Evolutionary conservation across 2,329 filamentous ascomycete genomes (phyloP), one percentile per base, ranked within the genome.

Genomic region (Arthrobotrys conoides): DNA sequence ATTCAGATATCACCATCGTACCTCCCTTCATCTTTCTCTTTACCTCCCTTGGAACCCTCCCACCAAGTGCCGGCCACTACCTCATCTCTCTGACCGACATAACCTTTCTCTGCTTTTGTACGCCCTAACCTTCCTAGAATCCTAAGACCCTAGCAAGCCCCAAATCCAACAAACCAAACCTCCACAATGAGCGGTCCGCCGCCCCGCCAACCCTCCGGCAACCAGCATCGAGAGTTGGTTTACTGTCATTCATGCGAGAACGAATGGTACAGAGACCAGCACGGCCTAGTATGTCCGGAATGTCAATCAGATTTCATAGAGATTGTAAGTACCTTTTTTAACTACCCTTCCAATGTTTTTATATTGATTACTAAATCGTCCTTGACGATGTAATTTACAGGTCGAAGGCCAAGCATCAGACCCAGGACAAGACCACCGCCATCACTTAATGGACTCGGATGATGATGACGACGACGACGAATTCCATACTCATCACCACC

Each of bases 221-320:
- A 63, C 8, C 57, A 53, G 27, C 66, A 85, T 79, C 87, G 89
- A 80, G 92, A 97, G 83, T 89, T 95, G 80, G 91, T 97, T 69
- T 96, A 89, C 84, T 99, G 96, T 85, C 93, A 98, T 85, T 86
- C 88, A 77, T 98, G 96, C 85, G 84, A 88, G 66, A 86, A 92
- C 80, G 91, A 97, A 84, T 98, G 94, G 93, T 93, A 91, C 82
- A 87, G 89, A 76, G 89, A 93, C 76, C 88, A 92, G 80, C 87
- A 88, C 80, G 90, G 88, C 27, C 85, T 97, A 80, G 86, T 85
- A 16, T 99, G 96, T 83, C 93, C 94, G 14, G 30, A 86, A n/a
- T 99, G 96, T 83, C 83, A 87, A 3, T 90, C 90, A 44, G 93
- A 97, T 20, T 91, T 93, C 81, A 93, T 90, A 16, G 94, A 99